Base-by-base conservation (phyloP, 2,329 filamentous ascomycete species). In the Tolypocladium ophioglossoides region DNA sequence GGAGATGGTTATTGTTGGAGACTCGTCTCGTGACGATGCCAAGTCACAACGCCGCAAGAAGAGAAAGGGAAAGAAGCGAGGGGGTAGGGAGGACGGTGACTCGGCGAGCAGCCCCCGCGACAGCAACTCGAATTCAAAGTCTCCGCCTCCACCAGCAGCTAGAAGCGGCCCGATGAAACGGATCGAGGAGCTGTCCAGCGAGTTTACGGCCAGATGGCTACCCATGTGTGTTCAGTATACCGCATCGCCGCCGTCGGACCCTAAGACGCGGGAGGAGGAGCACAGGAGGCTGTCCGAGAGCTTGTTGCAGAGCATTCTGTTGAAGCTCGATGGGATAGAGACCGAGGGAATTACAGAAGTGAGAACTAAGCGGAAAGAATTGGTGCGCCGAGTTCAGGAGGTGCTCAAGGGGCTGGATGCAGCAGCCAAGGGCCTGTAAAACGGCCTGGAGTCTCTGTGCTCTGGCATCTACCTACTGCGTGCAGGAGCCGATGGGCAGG, bases 251-350 rank as follows among this genome's bases (percentile, higher is more conserved):
- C 88, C 89, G 0, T 66, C 70, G 4, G 86, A 90, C 52, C 64
- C 72, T 40, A 84, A 85, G 67, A 89, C 87, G 74, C 75, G 80
- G 51, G 78, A 80, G 16, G 87, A 90, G 37, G 86, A 91, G 64
- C 85, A 92, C 66, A 84, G 86, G 66, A 85, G 80, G 65, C 68
- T 94, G 20, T 84, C 82, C 4, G 89, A 94, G 73, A 88, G 85
- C 5, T 79, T 91, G 40, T 75, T 94, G 75, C 82, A 85, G 57
- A 86, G 91, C 61, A 82, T 91, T 2, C 64, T 92, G 39, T 71
- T 94, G 59, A 92, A 91, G 71, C 69, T 90, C 40, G 89, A 94
- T 66, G 84, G 79, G 24, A 82, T 92, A 3, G 87, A 92, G 61
- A 85, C 84, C 0, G 84, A 86, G 50, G 87, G 86, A 6, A 82